Evolutionary conservation across 139 green algal genomes (phyloP), one percentile per base, ranked within the genome.

Genomic region (Auxenochlorella protothecoides): DNA sequence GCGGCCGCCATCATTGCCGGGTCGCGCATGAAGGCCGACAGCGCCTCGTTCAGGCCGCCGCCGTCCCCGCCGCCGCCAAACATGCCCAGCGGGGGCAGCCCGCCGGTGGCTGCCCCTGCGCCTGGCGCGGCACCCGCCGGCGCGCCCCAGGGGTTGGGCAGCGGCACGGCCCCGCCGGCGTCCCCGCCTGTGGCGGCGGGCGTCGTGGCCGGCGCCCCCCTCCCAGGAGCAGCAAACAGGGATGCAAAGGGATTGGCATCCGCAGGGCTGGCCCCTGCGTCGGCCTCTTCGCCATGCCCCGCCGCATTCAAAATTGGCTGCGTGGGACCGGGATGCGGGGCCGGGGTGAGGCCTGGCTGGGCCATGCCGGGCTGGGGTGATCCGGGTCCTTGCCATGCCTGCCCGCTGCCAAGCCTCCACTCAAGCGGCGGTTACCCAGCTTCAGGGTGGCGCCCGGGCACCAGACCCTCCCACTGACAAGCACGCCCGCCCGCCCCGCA

Each of bases 141-240:
- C 6, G 88, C 72, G 0, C 79, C 87, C 92, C 94, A 98, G 2
- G 94, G 94, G 83, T 99, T 99, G 9, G 94, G 94, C 68, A 99
- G 86, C 7, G 94, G 95, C 6, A 83, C 84, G 14, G 79, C 77
- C 70, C 97, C 97, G 54, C 87, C 88, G 6, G 79, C 70, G 14
- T n/a, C 75, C 53, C 27, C 27, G 27, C 27, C 27, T 44, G 27
- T 44, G 27, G 27, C 27, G 27, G 27, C 27, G 27, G 27, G 16
- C 44, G 56, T 12, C 66, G 12, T 55, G 44, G 4, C 57, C 70
- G 10, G 53, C 65, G 68, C 62, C 16, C 68, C 72, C 12, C 52
- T n/a, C 14, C 78, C 74, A 6, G 27, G 57, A 57, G 55, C 68
- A 78, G 74, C 67, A 68, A 71, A 80, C 67, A 68, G 65, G 57